phyloP scores from a whole-genome alignment of 2,329 filamentous ascomycete genomes.

The Mycocentrospora acerina region DNA sequence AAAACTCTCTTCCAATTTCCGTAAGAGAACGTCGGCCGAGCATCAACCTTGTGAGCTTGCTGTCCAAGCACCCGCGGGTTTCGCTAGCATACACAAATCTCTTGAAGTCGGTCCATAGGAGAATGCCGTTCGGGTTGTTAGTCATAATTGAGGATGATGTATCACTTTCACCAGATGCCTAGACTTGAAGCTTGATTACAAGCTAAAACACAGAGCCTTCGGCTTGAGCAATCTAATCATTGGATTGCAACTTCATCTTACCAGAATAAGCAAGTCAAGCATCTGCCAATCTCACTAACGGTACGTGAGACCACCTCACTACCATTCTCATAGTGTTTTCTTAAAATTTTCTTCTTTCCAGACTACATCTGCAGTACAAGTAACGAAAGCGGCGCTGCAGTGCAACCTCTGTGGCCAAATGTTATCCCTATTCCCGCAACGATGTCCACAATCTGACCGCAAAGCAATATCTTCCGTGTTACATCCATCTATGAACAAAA shows the following conservation, averaged over 20 bases:
- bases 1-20: no score
- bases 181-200: conserved; percentile 3
- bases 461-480: conserved; percentile 5
- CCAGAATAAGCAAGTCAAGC: conserved; percentile 8
- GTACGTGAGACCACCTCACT: conserved; percentile 10
- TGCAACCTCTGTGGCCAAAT: conserved; percentile 13
- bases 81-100: no score
- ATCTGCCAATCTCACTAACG: conserved; percentile 7
- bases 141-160: background rate
- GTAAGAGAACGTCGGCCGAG: no score
- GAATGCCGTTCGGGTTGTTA: conserved; percentile 8
- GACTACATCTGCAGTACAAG: conserved; percentile 16
- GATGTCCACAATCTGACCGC: conserved; percentile 4
- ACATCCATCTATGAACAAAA: conserved; percentile 6
- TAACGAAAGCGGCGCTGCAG: conserved; percentile 12
- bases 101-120: no score
- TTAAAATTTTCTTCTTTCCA: conserved; percentile 4
- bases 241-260: conserved; percentile 20
- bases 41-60: no score
- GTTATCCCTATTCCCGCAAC: conserved; percentile 8
- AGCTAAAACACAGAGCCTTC: background rate
- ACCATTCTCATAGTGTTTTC: conserved; percentile 3
- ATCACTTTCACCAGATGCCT: conserved; percentile 1
- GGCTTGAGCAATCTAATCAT: conserved; percentile 14
- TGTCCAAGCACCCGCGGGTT: no score